phyloP scores from a whole-genome alignment of 352 stramenopile species.

The Elongisporangium undulatum region DNA sequence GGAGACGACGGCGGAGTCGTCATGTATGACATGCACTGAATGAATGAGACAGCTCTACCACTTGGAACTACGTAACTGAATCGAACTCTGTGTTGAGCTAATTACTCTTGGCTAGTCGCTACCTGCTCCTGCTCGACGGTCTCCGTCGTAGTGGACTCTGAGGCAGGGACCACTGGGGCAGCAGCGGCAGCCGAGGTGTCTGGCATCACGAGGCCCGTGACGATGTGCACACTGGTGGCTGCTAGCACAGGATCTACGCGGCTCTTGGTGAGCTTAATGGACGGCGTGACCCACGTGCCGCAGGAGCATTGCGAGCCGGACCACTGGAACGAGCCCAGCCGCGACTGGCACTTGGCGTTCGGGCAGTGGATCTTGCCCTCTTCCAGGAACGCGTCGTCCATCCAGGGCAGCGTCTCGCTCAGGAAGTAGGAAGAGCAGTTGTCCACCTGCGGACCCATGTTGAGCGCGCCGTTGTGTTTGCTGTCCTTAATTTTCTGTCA shows the following conservation, averaged over 20 bases:
- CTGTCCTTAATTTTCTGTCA: slow-evolving; percentile 64
- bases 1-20: slow-evolving; percentile 84
- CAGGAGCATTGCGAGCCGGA: slow-evolving; percentile 80
- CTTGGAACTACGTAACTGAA: not conserved
- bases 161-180: not conserved
- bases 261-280: slow-evolving; percentile 82
- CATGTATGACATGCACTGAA: slow-evolving; percentile 62
- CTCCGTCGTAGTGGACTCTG: not conserved
- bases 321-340: slow-evolving; percentile 68
- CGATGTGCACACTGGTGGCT: slow-evolving; percentile 21
- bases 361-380: slow-evolving; percentile 77
- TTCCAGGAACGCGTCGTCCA: slow-evolving; percentile 52
- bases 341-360: slow-evolving; percentile 61
- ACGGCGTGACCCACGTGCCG: slow-evolving; percentile 79
- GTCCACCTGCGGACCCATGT: slow-evolving; percentile 15
- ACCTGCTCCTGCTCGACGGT: not conserved
- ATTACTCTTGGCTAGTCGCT: not conserved
- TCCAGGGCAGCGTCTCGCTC: slow-evolving; percentile 62
- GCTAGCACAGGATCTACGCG: slow-evolving; percentile 44
- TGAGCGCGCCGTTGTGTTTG: slow-evolving; percentile 34
- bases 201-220: slow-evolving; percentile 22
- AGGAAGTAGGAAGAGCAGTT: slow-evolving; percentile 73
- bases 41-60: slow-evolving; percentile 3
- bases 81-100: not conserved
- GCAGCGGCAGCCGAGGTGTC: not conserved